Evolutionary conservation across 352 stramenopile species (phyloP).

Genomic region (Globisporangium perplexum): DNA sequence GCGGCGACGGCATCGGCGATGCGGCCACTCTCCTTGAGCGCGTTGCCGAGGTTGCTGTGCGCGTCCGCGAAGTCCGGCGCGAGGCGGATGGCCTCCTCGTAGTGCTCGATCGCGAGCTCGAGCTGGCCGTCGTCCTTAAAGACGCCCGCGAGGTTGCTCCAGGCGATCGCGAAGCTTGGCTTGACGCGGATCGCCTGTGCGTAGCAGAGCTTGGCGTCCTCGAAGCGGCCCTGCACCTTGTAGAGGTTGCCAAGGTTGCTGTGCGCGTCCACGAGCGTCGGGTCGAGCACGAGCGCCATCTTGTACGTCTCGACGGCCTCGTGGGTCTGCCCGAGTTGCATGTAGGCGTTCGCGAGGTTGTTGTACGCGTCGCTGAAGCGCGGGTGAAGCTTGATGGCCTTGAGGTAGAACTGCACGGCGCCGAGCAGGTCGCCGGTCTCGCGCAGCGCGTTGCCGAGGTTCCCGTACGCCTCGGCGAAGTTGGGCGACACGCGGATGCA

Average conservation of each 20-base stretch:
- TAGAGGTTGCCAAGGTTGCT: constrained; percentile 94
- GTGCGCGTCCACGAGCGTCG: constrained; percentile 89
- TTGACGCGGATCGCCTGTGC: constrained; percentile 86
- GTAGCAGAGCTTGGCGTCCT: constrained; percentile 90
- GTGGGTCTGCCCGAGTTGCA: constrained; percentile 85
- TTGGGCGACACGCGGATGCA: constrained; percentile 89
- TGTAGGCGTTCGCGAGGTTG: constrained; percentile 89
- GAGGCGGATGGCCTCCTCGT: constrained; percentile 74
- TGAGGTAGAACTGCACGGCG: constrained; percentile 91
- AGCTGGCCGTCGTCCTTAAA: constrained; percentile 89
- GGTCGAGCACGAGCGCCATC: constrained; percentile 88
- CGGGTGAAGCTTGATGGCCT: constrained; percentile 91
- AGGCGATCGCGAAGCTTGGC: constrained; percentile 89
- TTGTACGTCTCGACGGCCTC: constrained; percentile 94
- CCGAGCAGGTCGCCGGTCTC: constrained; percentile 88
- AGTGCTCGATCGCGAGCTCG: constrained; percentile 79
- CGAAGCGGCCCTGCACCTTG: constrained; percentile 80
- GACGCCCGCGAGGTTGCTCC: constrained; percentile 89
- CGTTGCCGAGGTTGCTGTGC: constrained; percentile 85
- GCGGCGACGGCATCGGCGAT: constrained; percentile 75
- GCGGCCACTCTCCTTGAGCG: constrained; percentile 69
- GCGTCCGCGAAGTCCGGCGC: constrained; percentile 84
- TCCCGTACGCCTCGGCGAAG: constrained; percentile 92
- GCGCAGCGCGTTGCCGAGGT: constrained; percentile 94
- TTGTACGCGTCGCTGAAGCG: constrained; percentile 91